phyloP scores from a whole-genome alignment of 2,329 filamentous ascomycete genomes.

The Claviceps pazoutovae region DNA sequence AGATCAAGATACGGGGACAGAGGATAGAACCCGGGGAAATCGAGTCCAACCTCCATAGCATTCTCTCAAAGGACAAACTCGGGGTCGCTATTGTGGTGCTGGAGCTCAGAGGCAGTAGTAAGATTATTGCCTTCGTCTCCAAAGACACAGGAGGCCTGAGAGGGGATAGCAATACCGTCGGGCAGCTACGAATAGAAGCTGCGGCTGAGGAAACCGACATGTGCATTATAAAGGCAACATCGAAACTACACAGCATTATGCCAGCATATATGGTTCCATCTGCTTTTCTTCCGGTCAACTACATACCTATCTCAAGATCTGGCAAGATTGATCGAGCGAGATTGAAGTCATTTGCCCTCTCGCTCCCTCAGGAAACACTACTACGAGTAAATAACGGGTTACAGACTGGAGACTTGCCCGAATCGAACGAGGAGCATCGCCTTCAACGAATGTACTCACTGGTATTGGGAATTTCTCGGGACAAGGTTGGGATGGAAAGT shows the following conservation, averaged over 20 bases:
- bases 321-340: not conserved
- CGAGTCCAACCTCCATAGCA: constrained; percentile 1
- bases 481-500: constrained; percentile 15
- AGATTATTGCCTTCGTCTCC: not conserved
- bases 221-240: not conserved
- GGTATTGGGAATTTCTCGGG: constrained; percentile 13
- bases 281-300: not conserved
- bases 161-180: not conserved
- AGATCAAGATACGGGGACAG: constrained; percentile 40
- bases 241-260: not conserved
- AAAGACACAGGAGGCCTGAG: not conserved
- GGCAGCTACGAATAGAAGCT: not conserved
- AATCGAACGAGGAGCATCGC: not conserved
- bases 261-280: constrained; percentile 1
- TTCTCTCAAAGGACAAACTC: not conserved
- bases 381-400: not conserved
- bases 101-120: not conserved
- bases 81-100: not conserved
- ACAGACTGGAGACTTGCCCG: not conserved
- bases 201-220: not conserved
- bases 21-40: constrained; percentile 28
- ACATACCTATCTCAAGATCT: not conserved
- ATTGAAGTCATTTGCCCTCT: not conserved
- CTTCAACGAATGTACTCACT: not conserved
- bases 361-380: not conserved